These are phyloP conservation scores for Fraxinus nigra DNA, from an alignment of 305 asterid genomes.

Conservation along the genomic window DNA sequence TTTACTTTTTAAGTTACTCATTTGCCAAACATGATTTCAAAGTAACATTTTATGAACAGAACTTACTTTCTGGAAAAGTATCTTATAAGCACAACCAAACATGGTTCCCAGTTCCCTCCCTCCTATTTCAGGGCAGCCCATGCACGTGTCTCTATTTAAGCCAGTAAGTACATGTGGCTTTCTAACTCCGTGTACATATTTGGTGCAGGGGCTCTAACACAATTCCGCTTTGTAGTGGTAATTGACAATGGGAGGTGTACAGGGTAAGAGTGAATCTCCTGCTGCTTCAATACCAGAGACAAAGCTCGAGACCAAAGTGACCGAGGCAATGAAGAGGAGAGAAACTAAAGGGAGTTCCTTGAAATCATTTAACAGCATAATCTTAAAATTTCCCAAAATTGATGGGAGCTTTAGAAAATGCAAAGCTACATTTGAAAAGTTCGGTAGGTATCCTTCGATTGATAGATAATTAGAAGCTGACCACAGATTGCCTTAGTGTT, in stretches of 20 bases:
- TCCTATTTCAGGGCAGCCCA: neutral
- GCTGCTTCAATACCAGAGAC: slow-evolving; percentile 47
- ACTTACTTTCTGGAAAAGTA: neutral
- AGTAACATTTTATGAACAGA: neutral
- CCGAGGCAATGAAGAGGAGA: slow-evolving; percentile 61
- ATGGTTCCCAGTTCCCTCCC: neutral
- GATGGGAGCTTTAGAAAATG: slow-evolving; percentile 71
- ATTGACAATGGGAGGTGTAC: slow-evolving; percentile 61
- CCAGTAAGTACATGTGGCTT: neutral
- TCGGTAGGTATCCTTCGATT: slow-evolving; percentile 37
- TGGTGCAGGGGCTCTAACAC: slow-evolving; percentile 15
- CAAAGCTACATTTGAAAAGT: slow-evolving; percentile 56
- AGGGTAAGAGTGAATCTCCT: slow-evolving; percentile 49
- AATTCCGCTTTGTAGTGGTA: neutral
- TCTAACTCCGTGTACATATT: neutral
- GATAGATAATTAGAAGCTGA: neutral
- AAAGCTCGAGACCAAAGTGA: slow-evolving; percentile 65
- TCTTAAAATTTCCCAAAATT: slow-evolving; percentile 75
- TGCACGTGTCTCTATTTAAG: neutral
- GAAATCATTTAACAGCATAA: slow-evolving; percentile 63
- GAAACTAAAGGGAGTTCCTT: slow-evolving; percentile 61
- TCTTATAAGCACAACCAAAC: neutral
- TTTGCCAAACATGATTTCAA: neutral
- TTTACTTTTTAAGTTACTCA: neutral
- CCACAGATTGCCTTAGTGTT: neutral